These are phyloP conservation scores for Rossbeevera mucosa DNA, from an alignment of 768 basidiomycete genomes.

Conservation along the genomic window DNA sequence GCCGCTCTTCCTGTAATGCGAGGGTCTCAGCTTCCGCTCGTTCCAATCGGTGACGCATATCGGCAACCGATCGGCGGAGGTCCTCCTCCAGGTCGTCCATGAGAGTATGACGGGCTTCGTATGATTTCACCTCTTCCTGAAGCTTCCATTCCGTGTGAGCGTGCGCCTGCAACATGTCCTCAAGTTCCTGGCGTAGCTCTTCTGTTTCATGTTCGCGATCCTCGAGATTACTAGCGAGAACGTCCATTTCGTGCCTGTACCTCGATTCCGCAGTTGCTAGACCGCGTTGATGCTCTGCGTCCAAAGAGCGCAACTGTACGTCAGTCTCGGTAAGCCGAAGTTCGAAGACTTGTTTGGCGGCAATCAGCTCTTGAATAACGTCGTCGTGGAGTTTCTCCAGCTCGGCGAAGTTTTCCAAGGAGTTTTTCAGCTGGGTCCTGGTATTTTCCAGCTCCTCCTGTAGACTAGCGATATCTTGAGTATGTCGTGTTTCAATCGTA, in stretches of 20 bases:
- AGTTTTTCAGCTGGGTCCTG: slow-evolving; percentile 18
- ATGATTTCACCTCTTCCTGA: slow-evolving; percentile 23
- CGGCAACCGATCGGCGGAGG: slow-evolving; percentile 35
- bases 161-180: slow-evolving; percentile 35
- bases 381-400: slow-evolving; percentile 25
- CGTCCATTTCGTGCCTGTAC: slow-evolving; percentile 29
- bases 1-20: slow-evolving; percentile 47
- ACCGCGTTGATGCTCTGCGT: slow-evolving; percentile 22
- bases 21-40: slow-evolving; percentile 35
- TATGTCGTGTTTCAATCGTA: slow-evolving; percentile 7
- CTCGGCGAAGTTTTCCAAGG: slow-evolving; percentile 21
- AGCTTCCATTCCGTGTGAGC: slow-evolving; percentile 29
- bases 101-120: slow-evolving; percentile 23
- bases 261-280: slow-evolving; percentile 31
- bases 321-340: slow-evolving; percentile 23
- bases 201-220: slow-evolving; percentile 35
- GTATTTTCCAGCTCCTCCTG: slow-evolving; percentile 24
- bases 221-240: slow-evolving; percentile 36
- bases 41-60: slow-evolving; percentile 39
- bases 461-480: slow-evolving; percentile 19
- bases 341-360: slow-evolving; percentile 30
- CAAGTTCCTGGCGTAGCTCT: slow-evolving; percentile 35
- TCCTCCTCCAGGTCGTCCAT: slow-evolving; percentile 34
- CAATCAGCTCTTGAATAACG: slow-evolving; percentile 22
- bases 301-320: slow-evolving; percentile 22